Conservation (phyloP, 148 eudicot species). For the Rheum nobile region DNA sequence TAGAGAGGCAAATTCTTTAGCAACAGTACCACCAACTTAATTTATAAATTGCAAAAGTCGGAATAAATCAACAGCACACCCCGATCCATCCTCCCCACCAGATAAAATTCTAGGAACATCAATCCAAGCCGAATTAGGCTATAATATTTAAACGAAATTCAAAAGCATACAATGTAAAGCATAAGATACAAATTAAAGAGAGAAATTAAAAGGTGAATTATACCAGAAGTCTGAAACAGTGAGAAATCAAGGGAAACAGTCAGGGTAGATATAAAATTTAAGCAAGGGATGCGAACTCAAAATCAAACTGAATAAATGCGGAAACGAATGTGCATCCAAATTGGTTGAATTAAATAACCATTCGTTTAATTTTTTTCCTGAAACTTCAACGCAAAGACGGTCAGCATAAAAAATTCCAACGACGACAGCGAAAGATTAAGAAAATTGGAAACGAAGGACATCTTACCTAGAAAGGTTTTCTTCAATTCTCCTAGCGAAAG, state of each 20-base stretch:
- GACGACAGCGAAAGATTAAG: not conserved
- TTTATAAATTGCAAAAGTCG: not conserved
- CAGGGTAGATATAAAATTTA: not conserved
- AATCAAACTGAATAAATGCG: conserved; percentile 6
- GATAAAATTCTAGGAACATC: not conserved
- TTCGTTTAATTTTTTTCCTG: not conserved
- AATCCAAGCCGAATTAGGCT: not conserved
- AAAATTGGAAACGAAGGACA: not conserved
- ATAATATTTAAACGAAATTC: not conserved
- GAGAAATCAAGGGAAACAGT: not conserved
- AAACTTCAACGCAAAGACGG: conserved; percentile 2
- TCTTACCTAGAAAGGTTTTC: not conserved
- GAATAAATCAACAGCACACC: not conserved
- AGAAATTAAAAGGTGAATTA: not conserved
- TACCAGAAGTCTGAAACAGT: not conserved
- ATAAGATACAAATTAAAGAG: not conserved
- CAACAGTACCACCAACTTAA: not conserved
- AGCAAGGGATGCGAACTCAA: not conserved
- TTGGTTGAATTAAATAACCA: not conserved
- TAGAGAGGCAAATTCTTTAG: not conserved
- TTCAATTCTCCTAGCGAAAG: not conserved
- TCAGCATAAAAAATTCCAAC: not conserved
- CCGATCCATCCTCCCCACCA: not conserved
- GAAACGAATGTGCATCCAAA: conserved; percentile 3
- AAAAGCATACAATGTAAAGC: not conserved